Evolutionary conservation across 352 stramenopile species (phyloP).

Genomic region (Globisporangium spiculum): DNA sequence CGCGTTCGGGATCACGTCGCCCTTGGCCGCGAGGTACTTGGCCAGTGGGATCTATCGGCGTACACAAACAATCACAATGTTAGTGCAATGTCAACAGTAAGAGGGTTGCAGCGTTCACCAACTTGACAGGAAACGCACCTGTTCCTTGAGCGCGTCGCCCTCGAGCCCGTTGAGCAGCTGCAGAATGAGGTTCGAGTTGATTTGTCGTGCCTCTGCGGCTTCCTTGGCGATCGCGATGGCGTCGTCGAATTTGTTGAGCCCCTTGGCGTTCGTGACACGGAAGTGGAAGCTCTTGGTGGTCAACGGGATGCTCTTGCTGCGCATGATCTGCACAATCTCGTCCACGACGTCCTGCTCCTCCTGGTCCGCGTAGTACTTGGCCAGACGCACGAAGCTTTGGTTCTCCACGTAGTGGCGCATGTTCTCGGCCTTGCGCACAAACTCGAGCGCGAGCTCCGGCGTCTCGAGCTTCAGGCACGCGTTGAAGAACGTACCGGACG

Average conservation of each 20-base stretch:
- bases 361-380: constrained; percentile 54
- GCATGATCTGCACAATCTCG: constrained; percentile 56
- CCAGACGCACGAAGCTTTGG: constrained; percentile 73
- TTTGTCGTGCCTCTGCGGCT: constrained; percentile 54
- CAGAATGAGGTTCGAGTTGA: constrained; percentile 81
- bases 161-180: constrained; percentile 62
- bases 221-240: constrained; percentile 64
- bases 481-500: constrained; percentile 60
- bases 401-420: constrained; percentile 76
- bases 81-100: neutral
- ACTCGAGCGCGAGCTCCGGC: constrained; percentile 66
- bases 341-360: constrained; percentile 57
- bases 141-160: constrained; percentile 52
- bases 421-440: constrained; percentile 66
- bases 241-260: constrained; percentile 52
- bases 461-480: constrained; percentile 58
- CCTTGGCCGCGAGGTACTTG: constrained; percentile 80
- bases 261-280: constrained; percentile 66
- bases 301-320: constrained; percentile 36
- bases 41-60: constrained; percentile 53
- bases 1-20: constrained; percentile 68
- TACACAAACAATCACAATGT: constrained; percentile 12
- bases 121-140: constrained; percentile 24
- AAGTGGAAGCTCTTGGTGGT: constrained; percentile 79
- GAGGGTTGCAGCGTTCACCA: neutral